Base-by-base conservation (phyloP, 352 stramenopile species). In the Phytophthora tentaculata region DNA sequence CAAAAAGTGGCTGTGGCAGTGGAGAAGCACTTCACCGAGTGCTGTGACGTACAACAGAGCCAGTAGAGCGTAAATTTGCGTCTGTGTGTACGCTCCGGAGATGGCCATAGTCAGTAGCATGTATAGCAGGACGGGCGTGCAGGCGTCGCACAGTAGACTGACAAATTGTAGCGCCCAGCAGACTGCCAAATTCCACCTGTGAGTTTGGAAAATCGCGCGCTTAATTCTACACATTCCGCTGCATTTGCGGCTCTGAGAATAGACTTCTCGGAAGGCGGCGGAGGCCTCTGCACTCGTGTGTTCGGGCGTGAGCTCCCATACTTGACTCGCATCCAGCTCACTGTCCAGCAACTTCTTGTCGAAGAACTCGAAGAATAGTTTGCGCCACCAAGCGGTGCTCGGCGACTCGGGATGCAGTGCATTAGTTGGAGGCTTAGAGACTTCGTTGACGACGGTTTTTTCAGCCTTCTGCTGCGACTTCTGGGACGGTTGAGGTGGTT, bases 41-140 rank as follows among this genome's bases (percentile, higher is more conserved):
- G 73, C 56, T 8, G 70, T 63, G 56, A 74, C 54, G 53, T 81
- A 81, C 10, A 79, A 23, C 35, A 71, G 32, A 16, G 62, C 59
- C n/a, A 81, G 26, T 17, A 67, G 32, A 24, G 24, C 44, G 22
- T 64, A 76, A 5, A 81, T 55, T n/a, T 69, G 56, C 10, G 56
- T 63, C 45, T 71, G 63, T 23, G 45, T 50, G 39, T 79, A 74
- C 54, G 61, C 72, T 20, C 24, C 61, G 37, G 52, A 77, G 13
- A 71, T 80, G 5, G 78, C 68, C 53, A 69, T 69, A 7, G 67
- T 56, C 43, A 85, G 64, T 51, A 89, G 59, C 58, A 70, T 55
- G 61, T 79, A 89, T 2, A 89, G 71, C 17, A 82, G 64, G 3
- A 87, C 61, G 5, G 81, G 79, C 10, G 75, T 75, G 28, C 64